Evolutionary conservation across 2,329 filamentous ascomycete genomes (phyloP).

Genomic region (Penicillium sp.): DNA sequence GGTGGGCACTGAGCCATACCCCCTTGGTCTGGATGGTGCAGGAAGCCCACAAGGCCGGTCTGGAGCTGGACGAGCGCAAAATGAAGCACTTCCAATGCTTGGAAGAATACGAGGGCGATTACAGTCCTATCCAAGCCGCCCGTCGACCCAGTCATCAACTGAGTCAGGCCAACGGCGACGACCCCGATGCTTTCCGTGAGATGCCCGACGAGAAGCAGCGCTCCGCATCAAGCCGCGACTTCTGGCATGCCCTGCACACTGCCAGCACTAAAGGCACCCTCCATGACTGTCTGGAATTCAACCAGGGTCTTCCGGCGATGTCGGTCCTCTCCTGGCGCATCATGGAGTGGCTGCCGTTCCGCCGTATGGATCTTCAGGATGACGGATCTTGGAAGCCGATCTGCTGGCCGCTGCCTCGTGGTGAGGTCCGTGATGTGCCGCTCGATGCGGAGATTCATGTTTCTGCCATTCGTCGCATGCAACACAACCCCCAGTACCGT

Average conservation of each 20-base stretch:
- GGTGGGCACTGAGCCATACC: slow-evolving; percentile 65
- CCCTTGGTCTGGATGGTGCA: slow-evolving; percentile 73
- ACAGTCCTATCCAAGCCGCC: slow-evolving; percentile 37
- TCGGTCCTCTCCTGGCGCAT: slow-evolving; percentile 72
- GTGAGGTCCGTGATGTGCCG: slow-evolving; percentile 78
- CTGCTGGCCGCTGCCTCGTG: slow-evolving; percentile 76
- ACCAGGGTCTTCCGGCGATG: slow-evolving; percentile 58
- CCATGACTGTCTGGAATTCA: slow-evolving; percentile 73
- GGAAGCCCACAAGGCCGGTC: slow-evolving; percentile 66
- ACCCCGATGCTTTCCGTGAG: slow-evolving; percentile 18
- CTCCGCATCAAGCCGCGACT: slow-evolving; percentile 44
- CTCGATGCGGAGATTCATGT: slow-evolving; percentile 71
- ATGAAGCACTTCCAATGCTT: slow-evolving; percentile 69
- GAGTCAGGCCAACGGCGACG: slow-evolving; percentile 14
- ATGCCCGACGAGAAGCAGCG: slow-evolving; percentile 27
- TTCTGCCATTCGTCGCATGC: slow-evolving; percentile 74
- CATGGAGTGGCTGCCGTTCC: slow-evolving; percentile 82
- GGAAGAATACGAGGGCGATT: slow-evolving; percentile 47
- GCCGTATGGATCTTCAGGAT: slow-evolving; percentile 74
- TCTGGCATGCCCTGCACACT: slow-evolving; percentile 62
- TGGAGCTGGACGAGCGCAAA: slow-evolving; percentile 71
- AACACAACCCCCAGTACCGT: slow-evolving; percentile 65
- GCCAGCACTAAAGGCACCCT: slow-evolving; percentile 60
- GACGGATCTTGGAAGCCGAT: slow-evolving; percentile 81
- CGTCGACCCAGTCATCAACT: slow-evolving; percentile 15